phyloP scores from a whole-genome alignment of 768 basidiomycete species.

The Symmetrospora coprosmae region DNA sequence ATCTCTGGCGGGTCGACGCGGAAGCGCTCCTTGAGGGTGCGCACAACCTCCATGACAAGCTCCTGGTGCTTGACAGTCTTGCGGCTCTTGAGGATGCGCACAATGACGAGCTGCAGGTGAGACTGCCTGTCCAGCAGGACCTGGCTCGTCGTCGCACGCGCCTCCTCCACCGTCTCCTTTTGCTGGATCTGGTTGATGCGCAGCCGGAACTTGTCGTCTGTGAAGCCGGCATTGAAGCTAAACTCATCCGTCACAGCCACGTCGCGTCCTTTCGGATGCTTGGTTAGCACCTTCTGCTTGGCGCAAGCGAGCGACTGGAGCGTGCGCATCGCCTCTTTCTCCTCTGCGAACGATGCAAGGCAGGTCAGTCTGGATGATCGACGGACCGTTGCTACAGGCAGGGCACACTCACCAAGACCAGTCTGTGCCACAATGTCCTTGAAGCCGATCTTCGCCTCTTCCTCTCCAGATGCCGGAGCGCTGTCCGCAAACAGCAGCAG shows the following conservation, averaged over 20 bases:
- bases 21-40: slow-evolving; percentile 76
- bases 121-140: slow-evolving; percentile 77
- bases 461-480: too few relatives aligned
- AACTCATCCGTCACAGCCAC: slow-evolving; percentile 65
- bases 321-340: slow-evolving; percentile 59
- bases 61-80: slow-evolving; percentile 69
- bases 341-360: slow-evolving; percentile 41
- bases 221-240: slow-evolving; percentile 65
- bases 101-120: slow-evolving; percentile 84
- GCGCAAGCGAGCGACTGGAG: slow-evolving; percentile 86
- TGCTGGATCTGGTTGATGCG: slow-evolving; percentile 94
- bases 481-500: slow-evolving; percentile 70
- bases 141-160: slow-evolving; percentile 59
- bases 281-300: slow-evolving; percentile 72
- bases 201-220: slow-evolving; percentile 59
- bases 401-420: slow-evolving; percentile 51
- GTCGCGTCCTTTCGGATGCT: slow-evolving; percentile 62
- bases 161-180: slow-evolving; percentile 86
- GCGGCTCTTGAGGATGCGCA: slow-evolving; percentile 84
- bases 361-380: not conserved
- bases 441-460: slow-evolving; percentile 46
- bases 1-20: slow-evolving; percentile 68
- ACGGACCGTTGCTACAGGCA: not conserved
- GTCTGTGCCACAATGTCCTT: slow-evolving; percentile 54
- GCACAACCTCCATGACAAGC: slow-evolving; percentile 67